Evolutionary conservation across 805 yeast genomes (phyloP), one percentile per base, ranked within the genome.

Genomic region (Naumovozyma dairenensis): DNA sequence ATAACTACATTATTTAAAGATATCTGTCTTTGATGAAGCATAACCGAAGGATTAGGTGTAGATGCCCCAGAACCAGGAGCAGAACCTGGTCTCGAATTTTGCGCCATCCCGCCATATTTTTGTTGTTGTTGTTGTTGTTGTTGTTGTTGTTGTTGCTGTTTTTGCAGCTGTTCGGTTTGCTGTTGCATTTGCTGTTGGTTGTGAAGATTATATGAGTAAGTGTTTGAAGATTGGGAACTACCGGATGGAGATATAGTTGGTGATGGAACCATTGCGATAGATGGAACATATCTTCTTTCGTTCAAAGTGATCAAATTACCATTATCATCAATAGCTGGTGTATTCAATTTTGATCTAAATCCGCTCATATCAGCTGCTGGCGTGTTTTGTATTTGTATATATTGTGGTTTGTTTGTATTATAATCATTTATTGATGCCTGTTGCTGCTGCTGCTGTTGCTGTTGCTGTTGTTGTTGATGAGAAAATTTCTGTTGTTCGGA

Each of bases 251-350:
- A 34, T 13, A 27, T 20, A 12, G 32, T 25, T 8, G 48, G 46
- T 14, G 53, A 32, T 12, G 16, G 26, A 3, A 26, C 27, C 20
- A 32, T 22, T 13, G 26, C 16, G 20, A 26, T 12, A 14, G 36
- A 16, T 16, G 35, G 25, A 7, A 29, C 25, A 20, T 34, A 29
- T 17, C 45, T 49, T 19, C 49, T 40, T 20, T 51, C 60, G 4
- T 53, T 48, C 6, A 55, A 49, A 2, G 55, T 53, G 2, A 59
- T 53, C 40, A 59, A 33, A 34, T 59, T 59, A 25, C 63, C 63
- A 33, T 59, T 49, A 29, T 59, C 63, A 38, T 59, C 63, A 29
- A 59, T 55, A 10, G 60, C 57, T 3, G 63, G 63, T 1, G 63
- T 57, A 27, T 55, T 51, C 3, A 54, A 40, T 26, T 40, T 48